Conservation (phyloP, 2,329 filamentous ascomycete genomes). For the Penicillium concentricum region DNA sequence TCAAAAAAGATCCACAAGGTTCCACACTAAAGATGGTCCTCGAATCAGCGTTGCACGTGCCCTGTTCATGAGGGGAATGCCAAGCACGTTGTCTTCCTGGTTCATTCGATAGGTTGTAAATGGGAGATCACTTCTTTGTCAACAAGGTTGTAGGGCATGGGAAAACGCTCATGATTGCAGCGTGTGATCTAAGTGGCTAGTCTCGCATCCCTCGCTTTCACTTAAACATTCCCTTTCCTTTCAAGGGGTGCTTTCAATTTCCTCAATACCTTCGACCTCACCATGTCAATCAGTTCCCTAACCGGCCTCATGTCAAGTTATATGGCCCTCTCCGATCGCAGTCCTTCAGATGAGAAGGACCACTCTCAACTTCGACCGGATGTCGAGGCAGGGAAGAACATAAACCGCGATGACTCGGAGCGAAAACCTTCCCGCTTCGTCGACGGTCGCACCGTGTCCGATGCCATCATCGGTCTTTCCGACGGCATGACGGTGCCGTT, state of each 20-base stretch:
- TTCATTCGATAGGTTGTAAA: slow-evolving; percentile 16
- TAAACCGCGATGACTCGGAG: slow-evolving; percentile 11
- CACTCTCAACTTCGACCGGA: slow-evolving; percentile 18
- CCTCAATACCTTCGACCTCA: neutral
- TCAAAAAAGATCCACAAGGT: neutral
- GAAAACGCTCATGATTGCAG: slow-evolving; percentile 1
- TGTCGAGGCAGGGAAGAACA: slow-evolving; percentile 13
- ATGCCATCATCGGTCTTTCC: slow-evolving; percentile 73
- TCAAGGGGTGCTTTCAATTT: slow-evolving; percentile 3
- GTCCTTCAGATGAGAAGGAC: slow-evolving; percentile 30
- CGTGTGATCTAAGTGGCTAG: slow-evolving; percentile 10
- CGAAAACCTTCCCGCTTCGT: slow-evolving; percentile 30
- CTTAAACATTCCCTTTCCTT: slow-evolving; percentile 9
- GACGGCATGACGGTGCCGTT: slow-evolving; percentile 80
- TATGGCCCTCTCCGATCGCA: slow-evolving; percentile 20
- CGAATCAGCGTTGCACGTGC: slow-evolving; percentile 27
- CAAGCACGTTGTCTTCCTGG: slow-evolving; percentile 22
- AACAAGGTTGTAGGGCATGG: neutral
- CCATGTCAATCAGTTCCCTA: slow-evolving; percentile 33
- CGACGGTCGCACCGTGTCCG: slow-evolving; percentile 44
- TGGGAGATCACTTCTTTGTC: slow-evolving; percentile 3
- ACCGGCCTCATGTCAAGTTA: slow-evolving; percentile 34
- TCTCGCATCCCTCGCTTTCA: neutral
- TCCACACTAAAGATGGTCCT: neutral
- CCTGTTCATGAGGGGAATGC: slow-evolving; percentile 6